These are phyloP conservation scores for Neocucurbitaria cava DNA, from an alignment of 2,329 filamentous ascomycete genomes.

Conservation along the genomic window DNA sequence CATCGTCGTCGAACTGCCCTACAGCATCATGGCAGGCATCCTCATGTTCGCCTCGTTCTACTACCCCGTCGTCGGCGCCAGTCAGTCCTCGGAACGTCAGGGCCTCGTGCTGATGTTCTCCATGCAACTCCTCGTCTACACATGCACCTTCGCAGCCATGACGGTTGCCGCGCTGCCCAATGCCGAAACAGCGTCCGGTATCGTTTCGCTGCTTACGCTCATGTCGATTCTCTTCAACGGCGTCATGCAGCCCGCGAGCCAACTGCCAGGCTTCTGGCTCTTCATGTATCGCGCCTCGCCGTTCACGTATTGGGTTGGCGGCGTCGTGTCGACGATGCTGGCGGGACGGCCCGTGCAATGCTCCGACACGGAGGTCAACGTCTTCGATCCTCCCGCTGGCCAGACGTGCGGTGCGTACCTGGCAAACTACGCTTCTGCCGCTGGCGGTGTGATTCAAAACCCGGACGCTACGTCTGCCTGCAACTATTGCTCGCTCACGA, in stretches of 20 bases:
- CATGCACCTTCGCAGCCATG: constrained; percentile 76
- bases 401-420: constrained; percentile 57
- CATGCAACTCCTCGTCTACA: constrained; percentile 73
- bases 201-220: constrained; percentile 66
- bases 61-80: constrained; percentile 58
- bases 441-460: constrained; percentile 54
- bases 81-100: constrained; percentile 56
- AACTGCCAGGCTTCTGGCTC: constrained; percentile 75
- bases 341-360: constrained; percentile 58
- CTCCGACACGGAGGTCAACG: constrained; percentile 49
- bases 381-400: constrained; percentile 51
- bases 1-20: constrained; percentile 75
- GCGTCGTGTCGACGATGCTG: constrained; percentile 52
- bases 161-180: constrained; percentile 73
- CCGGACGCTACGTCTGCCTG: constrained; percentile 55
- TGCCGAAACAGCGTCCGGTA: constrained; percentile 70
- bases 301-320: constrained; percentile 67
- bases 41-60: constrained; percentile 72
- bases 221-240: constrained; percentile 56
- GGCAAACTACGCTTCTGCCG: constrained; percentile 45
- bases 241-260: constrained; percentile 65
- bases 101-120: constrained; percentile 68
- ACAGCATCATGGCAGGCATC: constrained; percentile 66
- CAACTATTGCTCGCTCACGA: constrained; percentile 56
- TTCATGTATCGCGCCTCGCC: constrained; percentile 77